Base-by-base conservation (phyloP, 179 eudicot species). In the Corrigiola litoralis region DNA sequence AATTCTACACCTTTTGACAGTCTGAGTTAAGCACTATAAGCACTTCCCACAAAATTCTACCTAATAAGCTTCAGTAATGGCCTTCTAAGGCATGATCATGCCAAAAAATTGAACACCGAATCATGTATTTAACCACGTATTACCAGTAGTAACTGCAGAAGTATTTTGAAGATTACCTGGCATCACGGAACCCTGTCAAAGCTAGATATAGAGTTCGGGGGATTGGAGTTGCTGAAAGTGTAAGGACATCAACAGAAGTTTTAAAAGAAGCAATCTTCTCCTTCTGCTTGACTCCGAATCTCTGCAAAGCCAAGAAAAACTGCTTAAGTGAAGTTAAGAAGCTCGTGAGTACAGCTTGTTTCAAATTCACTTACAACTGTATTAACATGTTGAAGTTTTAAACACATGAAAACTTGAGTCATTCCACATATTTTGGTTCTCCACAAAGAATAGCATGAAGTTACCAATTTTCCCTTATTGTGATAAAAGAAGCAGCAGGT, bases 261-360 rank as follows among this genome's bases (percentile, higher is more conserved):
- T 92, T 92, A 72, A 90, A 84, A 63, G 98, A 90, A 72, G 98
- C 98, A 72, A 92, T 92, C 84, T 71, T 85, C 75, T 92, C 98
- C 87, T 92, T 92, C 72, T 92, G 98, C 70, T 92, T 92, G 75
- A 92, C 98, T 47, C 98, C 98, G 81, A 92, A 92, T 57, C 96
- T 86, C 98, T 92, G 83, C 14, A 70, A 72, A 70, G 59, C 40
- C 65, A 73, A 77, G 45, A 36, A 47, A 41, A 64, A n/a, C 36
- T 56, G 17, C 51, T 67, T 12, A 44, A 58, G 63, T 34, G 38
- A 47, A 68, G 44, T 44, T 20, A 41, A 24, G 24, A 14, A 49
- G 23, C 8, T 44, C 51, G 33, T 21, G 52, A 48, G 20, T 27
- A 32, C 53, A 37, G 6, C 40, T 56, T 7, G 20, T 25, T 17